Percentiles rank a stretch among this genome's conserved stretches.
phyloP scores from a whole-genome alignment of 768 basidiomycete species.

The Suillus bovinus region DNA sequence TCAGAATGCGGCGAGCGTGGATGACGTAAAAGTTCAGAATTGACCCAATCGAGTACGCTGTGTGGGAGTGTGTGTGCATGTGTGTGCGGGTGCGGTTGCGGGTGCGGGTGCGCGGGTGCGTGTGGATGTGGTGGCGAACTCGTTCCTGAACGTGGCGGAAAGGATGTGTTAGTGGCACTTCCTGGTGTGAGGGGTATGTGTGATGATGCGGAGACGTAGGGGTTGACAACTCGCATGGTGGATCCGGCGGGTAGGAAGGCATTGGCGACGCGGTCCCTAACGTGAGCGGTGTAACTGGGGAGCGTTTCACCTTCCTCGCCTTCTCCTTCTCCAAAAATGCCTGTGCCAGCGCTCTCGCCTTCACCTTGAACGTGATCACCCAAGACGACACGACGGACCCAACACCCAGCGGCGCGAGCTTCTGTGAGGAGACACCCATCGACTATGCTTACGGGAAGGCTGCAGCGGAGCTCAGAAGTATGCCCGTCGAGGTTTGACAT shows the following conservation, averaged over 20 bases:
- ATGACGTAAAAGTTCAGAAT: constrained; percentile 80
- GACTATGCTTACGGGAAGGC: constrained; percentile 84
- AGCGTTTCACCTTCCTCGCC: constrained; percentile 66
- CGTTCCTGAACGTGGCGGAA: constrained; percentile 37
- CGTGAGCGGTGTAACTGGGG: constrained; percentile 87
- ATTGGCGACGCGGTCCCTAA: constrained; percentile 86
- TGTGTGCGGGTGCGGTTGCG: background rate
- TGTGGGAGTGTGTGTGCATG: background rate
- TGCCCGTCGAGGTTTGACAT: constrained; percentile 90
- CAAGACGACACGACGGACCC: constrained; percentile 73
- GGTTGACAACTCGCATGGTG: constrained; percentile 64
- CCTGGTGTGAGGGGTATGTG: background rate
- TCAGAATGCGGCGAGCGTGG: constrained; percentile 37
- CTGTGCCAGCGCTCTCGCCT: constrained; percentile 9
- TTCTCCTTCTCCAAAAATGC: constrained; percentile 41
- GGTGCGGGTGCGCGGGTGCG: background rate
- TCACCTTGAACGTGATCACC: constrained; percentile 32
- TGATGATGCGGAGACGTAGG: constrained; percentile 53
- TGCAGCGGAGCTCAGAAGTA: constrained; percentile 92
- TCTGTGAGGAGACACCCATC: constrained; percentile 73
- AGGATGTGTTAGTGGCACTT: background rate
- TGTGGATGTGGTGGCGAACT: constrained; percentile 34
- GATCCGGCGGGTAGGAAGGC: constrained; percentile 66
- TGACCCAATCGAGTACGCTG: constrained; percentile 66
- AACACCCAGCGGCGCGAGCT: constrained; percentile 68